Evolutionary conservation across 179 eudicot genomes (phyloP), one percentile per base, ranked within the genome.

Genomic region (Actinidia polygama): DNA sequence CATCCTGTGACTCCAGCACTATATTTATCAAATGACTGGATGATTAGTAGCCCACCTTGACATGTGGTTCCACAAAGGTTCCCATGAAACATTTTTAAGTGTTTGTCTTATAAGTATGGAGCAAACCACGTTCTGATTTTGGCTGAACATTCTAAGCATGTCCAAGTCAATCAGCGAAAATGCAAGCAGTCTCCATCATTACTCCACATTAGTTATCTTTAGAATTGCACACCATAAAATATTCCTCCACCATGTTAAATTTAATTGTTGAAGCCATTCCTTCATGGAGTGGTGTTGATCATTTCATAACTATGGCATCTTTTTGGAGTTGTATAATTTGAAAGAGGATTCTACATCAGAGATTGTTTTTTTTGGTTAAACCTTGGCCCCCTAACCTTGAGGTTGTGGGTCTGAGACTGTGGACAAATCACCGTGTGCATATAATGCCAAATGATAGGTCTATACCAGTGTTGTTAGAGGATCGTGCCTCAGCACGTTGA

Each of bases 301-400:
- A 18, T 73, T 23, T 24, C 77, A 74, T 51, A n/a, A 53, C n/a
- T 57, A 51, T 74, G 61, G 77, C 46, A 51, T 73, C 26, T 51
- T 59, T n/a, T 16, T 6, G 57, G 19, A 66, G 70, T 50, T 26
- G 74, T 14, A 12, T 15, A 44, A 64, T 24, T 79, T 49, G 18
- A 24, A 64, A 23, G 73, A 66, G 47, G 47, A 50, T 30, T 16
- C 16, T 21, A 78, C 66, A 62, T 51, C 46, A 18, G 61, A n/a
- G 44, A 49, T 47, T 23, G 14, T 30, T 40, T 1, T 40, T 1
- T 40, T 40, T 40, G 44, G 44, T n/a, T 12, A 14, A 50, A 21
- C 46, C 55, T 11, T 49, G 23, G 73, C 18, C 10, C 66, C 61
- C 24, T 26, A 64, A 23, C 62, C 26, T 66, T 26, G 18, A 21